phyloP scores from a whole-genome alignment of 768 basidiomycete species.

The Lanmaoa rubissima region DNA sequence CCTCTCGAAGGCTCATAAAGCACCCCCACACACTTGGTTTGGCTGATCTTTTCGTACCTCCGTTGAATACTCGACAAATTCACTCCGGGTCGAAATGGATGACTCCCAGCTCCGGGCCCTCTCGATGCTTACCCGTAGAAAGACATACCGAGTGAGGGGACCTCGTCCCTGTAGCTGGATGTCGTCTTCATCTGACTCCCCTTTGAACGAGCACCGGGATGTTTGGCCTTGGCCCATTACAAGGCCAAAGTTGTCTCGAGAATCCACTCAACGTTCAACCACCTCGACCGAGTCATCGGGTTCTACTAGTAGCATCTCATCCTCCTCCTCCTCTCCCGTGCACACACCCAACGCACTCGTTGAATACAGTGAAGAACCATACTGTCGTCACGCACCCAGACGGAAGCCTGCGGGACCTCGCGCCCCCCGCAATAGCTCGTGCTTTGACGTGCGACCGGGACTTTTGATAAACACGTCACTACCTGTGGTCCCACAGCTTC shows the following conservation, averaged over 20 bases:
- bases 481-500: slow-evolving; percentile 3
- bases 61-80: background rate
- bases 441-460: slow-evolving; percentile 5
- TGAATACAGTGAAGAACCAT: slow-evolving; percentile 5
- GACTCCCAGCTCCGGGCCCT: slow-evolving; percentile 1
- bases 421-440: slow-evolving; percentile 11
- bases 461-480: slow-evolving; percentile 22
- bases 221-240: slow-evolving; percentile 18
- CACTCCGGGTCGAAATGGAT: slow-evolving; percentile 10
- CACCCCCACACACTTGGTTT: background rate
- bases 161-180: slow-evolving; percentile 32
- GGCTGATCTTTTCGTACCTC: background rate
- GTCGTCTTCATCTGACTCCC: slow-evolving; percentile 14
- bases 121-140: slow-evolving; percentile 7
- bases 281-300: slow-evolving; percentile 14
- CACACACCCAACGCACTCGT: background rate
- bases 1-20: background rate
- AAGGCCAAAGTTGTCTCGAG: slow-evolving; percentile 13
- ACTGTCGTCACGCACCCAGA: slow-evolving; percentile 7
- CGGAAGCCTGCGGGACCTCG: slow-evolving; percentile 31
- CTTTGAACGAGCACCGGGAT: slow-evolving; percentile 13
- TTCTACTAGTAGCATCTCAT: slow-evolving; percentile 3
- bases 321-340: slow-evolving; percentile 14
- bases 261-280: slow-evolving; percentile 14
- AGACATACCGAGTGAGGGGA: slow-evolving; percentile 21